A percentile compares a stretch with the other conserved stretches of the same genome.
Evolutionary conservation across 139 green algal species (phyloP).

Genomic region (Coelastrella sp.): DNA sequence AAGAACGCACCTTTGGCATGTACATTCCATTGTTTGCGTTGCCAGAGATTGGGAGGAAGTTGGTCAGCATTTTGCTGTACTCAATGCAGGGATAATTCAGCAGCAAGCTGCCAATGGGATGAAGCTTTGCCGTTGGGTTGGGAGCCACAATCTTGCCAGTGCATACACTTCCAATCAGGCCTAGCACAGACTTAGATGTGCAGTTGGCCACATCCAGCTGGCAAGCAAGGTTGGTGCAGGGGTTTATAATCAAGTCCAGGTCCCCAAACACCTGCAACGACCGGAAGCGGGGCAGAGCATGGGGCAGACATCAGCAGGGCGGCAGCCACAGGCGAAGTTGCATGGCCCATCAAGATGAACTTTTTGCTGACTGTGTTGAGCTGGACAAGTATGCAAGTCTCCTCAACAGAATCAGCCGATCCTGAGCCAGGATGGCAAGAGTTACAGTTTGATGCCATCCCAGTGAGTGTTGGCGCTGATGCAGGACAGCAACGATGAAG

Average conservation of each 20-base stretch:
- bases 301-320: too few species aligned
- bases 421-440: too few species aligned
- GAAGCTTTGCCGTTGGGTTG: not conserved
- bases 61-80: not conserved
- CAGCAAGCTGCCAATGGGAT: not conserved
- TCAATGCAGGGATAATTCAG: not conserved
- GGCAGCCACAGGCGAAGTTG: not conserved
- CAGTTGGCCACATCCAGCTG: not conserved
- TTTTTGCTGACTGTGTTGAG: too few species aligned
- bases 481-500: too few species aligned
- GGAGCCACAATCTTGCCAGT: not conserved
- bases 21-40: not conserved
- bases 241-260: not conserved
- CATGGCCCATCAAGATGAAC: not conserved
- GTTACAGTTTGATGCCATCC: too few species aligned
- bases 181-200: not conserved
- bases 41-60: not conserved
- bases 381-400: too few species aligned
- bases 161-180: not conserved
- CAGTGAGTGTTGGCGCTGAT: too few species aligned
- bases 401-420: too few species aligned
- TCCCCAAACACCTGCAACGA: not conserved
- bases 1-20: not conserved
- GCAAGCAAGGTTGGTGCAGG: not conserved
- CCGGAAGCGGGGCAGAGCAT: not conserved